Conservation (phyloP, 2,329 filamentous ascomycete species). For the Neofusicoccum umdonicola region DNA sequence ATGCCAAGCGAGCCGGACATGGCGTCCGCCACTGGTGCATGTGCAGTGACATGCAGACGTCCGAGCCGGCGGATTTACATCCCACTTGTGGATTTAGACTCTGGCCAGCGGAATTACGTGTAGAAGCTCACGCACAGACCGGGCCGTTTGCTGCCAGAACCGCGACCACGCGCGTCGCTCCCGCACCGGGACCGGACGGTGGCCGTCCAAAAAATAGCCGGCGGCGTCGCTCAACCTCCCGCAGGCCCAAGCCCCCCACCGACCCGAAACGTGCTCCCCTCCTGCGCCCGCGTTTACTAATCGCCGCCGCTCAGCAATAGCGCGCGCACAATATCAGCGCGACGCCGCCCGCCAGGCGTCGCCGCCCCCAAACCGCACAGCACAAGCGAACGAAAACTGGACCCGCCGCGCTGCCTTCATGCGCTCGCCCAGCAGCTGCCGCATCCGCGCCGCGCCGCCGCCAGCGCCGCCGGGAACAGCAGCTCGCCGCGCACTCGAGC, state of each 20-base stretch:
- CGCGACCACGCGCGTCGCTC: background rate
- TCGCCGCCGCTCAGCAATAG: background rate
- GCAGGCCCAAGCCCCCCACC: background rate
- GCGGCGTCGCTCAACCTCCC: background rate
- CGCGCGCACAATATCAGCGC: background rate
- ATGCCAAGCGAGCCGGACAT: background rate
- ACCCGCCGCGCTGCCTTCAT: background rate
- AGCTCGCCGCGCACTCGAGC: background rate
- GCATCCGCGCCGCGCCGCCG: background rate
- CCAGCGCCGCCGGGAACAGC: background rate
- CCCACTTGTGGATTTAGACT: background rate
- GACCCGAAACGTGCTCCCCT: slow-evolving; percentile 6
- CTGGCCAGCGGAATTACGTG: background rate
- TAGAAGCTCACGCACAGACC: background rate
- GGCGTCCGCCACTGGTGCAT: background rate
- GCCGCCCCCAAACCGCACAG: background rate
- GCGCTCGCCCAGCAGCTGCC: background rate
- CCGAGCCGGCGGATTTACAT: background rate
- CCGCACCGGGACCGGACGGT: background rate
- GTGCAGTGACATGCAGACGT: background rate
- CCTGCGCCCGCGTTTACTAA: background rate
- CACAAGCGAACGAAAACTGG: slow-evolving; percentile 4
- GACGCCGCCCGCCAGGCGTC: background rate
- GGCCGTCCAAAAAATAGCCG: background rate
- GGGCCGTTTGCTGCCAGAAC: background rate